Base-by-base conservation (phyloP, 139 green algal species). In the Deuterostichococcus epilithicus region DNA sequence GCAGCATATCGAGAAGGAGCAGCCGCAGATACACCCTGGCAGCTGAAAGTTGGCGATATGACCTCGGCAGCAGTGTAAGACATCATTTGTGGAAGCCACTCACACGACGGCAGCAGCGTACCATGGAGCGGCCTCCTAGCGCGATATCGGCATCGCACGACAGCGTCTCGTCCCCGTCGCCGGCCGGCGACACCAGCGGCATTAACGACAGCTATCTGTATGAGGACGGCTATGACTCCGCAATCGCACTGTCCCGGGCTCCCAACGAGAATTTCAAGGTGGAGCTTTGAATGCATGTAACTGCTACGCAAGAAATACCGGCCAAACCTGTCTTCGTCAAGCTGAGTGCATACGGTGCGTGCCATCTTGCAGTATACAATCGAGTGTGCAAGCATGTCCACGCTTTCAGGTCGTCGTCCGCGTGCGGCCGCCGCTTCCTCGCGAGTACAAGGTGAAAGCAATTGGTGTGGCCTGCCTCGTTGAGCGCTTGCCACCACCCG, bases 371-470 rank as follows among this genome's bases (percentile, higher is more conserved):
- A 8, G 42, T 52, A 8, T 13, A 13, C 10, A 52, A 52, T 13
- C 42, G 42, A 52, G 10, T 8, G 13, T 52, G 42, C 13, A 63
- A 63, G 28, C 28, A 63, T 63, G 65, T 22, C 2, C 65, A 39
- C 22, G 38, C 47, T 33, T 6, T 47, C 88, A 97, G 93, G 93
- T 97, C 20, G 88, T 96, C 32, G 84, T 97, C 15, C 86, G 93
- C 32, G 85, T 97, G 38, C 84, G 93, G 32, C 93, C 93, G 3
- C 90, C 92, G n/a, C 83, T 97, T 68, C 71, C 83, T 0, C 77
- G 93, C 0, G 93, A 97, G 80, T 77, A 94, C 15, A 59, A 70
- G 70, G 70, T 75, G 42, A 73, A 38, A 38, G 36, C 8, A 30
- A 20, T 66, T 23, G 22, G 23, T n/a, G n/a, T n/a, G n/a, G n/a